Base-by-base conservation (phyloP, 1,139 yeast genomes). In the Lodderomyces beijingensis region DNA sequence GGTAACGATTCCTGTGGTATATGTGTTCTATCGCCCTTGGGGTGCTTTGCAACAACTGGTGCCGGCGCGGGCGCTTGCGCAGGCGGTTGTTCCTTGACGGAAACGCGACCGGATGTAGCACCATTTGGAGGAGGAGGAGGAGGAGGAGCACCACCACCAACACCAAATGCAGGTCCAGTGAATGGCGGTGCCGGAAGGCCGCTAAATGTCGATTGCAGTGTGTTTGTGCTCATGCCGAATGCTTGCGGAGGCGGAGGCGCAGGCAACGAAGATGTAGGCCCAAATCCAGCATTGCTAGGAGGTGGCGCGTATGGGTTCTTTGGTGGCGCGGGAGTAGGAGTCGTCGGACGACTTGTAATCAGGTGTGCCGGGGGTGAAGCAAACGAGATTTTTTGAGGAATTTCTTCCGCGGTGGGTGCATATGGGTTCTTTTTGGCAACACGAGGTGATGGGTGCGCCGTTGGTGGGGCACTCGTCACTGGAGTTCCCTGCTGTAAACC, bases 1-100 rank as follows among this genome's bases (percentile, higher is more conserved):
- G 81, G 79, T 41, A 58, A 51, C 2, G 79, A 70, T 7, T 65
- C 66, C 4, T 62, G 71, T 2, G 88, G 74, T 41, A 86, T 81
- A 49, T 81, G 91, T 2, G 74, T 57, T 47, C 89, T 72, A 51
- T 82, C 91, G 18, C 89, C 91, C 8, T 75, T 51, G 25, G 89
- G 87, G 49, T 73, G 65, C 43, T 66, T 74, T 11, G 67, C 59
- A 16, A 30, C 13, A 5, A 33, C 33, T 14, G 46, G 35, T 17
- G 46, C 44, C 5, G 44, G 39, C 13, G 47, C 41, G 10, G 44
- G 29, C 13, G 50, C 45, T 20, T 30, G 25, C 5, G 57, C 49
- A 13, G 57, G 49, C 21, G 54, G 50, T 31, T 37, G 41, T 18
- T 24, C 29, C 16, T 27, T 34, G 10, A 33, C 45, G 8, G 38